These are phyloP conservation scores for Irpex sp. DNA, from an alignment of 1,284 basidiomycete species.

Conservation along the genomic window DNA sequence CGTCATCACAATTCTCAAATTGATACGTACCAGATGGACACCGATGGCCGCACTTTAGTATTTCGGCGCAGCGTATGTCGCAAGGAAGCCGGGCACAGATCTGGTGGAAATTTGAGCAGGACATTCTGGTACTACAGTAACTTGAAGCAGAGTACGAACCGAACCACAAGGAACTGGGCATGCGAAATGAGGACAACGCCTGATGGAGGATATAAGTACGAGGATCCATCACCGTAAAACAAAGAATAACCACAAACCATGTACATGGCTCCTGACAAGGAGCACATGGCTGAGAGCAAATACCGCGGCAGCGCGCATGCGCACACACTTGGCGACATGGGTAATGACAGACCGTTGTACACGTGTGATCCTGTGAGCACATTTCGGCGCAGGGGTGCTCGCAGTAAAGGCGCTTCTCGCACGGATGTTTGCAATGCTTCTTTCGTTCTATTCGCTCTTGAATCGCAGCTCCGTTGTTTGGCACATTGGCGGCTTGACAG, in stretches of 20 bases:
- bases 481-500: conserved; percentile 39
- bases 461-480: background rate
- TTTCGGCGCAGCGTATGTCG: background rate
- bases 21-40: background rate
- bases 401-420: conserved; percentile 53
- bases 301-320: conserved; percentile 45
- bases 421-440: conserved; percentile 46
- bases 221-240: conserved; percentile 24
- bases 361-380: conserved; percentile 52
- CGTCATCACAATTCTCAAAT: background rate
- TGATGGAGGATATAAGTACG: background rate
- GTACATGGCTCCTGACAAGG: conserved; percentile 62
- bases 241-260: conserved; percentile 30
- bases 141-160: background rate
- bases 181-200: background rate
- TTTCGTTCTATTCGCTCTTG: conserved; percentile 22
- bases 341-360: conserved; percentile 41
- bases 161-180: background rate
- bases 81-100: background rate
- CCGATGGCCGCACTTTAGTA: background rate
- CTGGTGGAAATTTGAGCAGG: background rate
- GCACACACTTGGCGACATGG: conserved; percentile 55
- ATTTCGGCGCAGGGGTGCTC: conserved; percentile 49
- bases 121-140: background rate
- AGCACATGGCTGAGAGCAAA: conserved; percentile 55